Evolutionary conservation across 345 rosid species (phyloP).

Genomic region (Kandelia obovata): DNA sequence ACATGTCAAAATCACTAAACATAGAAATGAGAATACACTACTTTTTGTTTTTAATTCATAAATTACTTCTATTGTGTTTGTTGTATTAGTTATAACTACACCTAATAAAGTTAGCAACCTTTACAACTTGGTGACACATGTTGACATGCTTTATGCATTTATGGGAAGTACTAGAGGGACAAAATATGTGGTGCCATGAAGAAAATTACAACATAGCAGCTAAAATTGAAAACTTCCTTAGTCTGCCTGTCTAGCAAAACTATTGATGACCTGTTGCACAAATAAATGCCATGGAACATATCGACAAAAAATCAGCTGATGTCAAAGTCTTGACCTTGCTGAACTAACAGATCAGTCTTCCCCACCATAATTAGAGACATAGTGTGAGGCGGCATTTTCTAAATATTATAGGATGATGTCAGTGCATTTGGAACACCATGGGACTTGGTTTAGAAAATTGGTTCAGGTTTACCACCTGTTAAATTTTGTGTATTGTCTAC

Average conservation of each 20-base stretch:
- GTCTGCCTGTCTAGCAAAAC: background rate
- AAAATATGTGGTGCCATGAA: background rate
- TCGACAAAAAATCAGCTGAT: constrained; percentile 1
- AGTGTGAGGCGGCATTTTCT: background rate
- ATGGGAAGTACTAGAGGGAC: background rate
- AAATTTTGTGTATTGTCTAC: background rate
- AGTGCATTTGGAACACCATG: background rate
- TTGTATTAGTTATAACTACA: background rate
- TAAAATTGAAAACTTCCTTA: background rate
- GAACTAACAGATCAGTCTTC: background rate
- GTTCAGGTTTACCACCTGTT: background rate
- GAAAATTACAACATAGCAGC: background rate
- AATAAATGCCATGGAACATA: background rate
- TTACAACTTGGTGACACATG: background rate
- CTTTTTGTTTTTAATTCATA: background rate
- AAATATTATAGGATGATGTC: constrained; percentile 6
- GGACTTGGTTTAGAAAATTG: background rate
- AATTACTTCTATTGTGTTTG: background rate
- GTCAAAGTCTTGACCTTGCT: constrained; percentile 2
- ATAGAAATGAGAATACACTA: background rate
- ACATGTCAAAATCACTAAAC: background rate
- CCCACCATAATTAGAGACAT: background rate
- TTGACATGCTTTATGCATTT: no score
- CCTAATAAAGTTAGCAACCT: background rate
- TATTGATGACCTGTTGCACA: background rate